These are phyloP conservation scores for Lipomyces orientalis DNA, from an alignment of 805 yeast genomes.

Conservation along the genomic window DNA sequence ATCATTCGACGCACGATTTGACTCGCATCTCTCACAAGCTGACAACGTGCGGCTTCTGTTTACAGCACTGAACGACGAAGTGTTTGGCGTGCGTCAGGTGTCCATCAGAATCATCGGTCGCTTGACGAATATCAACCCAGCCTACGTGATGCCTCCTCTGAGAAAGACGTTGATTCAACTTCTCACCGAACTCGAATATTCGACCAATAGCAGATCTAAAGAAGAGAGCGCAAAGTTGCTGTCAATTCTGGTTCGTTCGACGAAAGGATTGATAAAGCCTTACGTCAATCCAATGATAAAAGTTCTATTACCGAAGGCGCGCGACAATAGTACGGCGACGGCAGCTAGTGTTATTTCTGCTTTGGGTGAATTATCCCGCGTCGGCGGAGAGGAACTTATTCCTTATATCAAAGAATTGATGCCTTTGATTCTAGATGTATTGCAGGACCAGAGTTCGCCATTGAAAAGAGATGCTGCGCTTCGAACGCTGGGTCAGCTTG, in stretches of 20 bases:
- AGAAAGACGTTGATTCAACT: conserved; percentile 85
- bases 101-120: conserved; percentile 84
- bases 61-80: conserved; percentile 90
- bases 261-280: conserved; percentile 84
- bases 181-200: conserved; percentile 81
- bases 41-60: conserved; percentile 84
- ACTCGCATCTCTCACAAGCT: conserved; percentile 92
- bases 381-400: conserved; percentile 83
- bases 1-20: conserved; percentile 75
- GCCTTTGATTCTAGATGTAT: conserved; percentile 85
- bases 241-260: conserved; percentile 73
- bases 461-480: conserved; percentile 88
- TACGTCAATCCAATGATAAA: conserved; percentile 91
- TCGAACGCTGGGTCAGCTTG: conserved; percentile 82
- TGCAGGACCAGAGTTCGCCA: conserved; percentile 91
- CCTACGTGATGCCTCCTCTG: conserved; percentile 91
- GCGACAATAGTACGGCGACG: conserved; percentile 75
- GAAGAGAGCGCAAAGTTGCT: conserved; percentile 86
- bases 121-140: conserved; percentile 85
- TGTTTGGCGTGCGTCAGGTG: conserved; percentile 77
- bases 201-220: conserved; percentile 72
- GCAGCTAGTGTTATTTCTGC: conserved; percentile 86
- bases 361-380: conserved; percentile 85
- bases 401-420: conserved; percentile 75
- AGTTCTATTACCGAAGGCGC: conserved; percentile 76